phyloP scores from a whole-genome alignment of 768 basidiomycete species.

The Saitozyma sp. region DNA sequence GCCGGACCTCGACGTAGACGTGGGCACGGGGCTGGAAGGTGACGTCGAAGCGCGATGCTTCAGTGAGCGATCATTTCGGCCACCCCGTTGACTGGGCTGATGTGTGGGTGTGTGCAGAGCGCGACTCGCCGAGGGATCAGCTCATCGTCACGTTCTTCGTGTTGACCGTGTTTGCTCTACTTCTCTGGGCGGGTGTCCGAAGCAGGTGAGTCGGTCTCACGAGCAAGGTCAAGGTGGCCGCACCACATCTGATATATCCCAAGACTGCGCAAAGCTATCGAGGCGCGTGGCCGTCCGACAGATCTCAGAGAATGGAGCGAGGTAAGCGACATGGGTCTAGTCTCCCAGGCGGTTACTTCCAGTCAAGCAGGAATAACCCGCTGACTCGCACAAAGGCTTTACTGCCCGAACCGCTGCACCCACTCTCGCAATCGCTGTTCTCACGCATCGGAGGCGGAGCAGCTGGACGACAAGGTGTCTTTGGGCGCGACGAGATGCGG shows the following conservation, averaged over 20 bases:
- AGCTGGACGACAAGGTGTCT: not conserved
- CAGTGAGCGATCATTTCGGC: constrained; percentile 61
- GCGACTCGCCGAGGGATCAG: constrained; percentile 93
- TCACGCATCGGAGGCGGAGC: constrained; percentile 5
- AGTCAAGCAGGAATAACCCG: not conserved
- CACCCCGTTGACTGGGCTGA: not conserved
- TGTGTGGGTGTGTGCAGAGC: constrained; percentile 59
- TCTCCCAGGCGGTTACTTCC: not conserved
- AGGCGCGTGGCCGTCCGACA: constrained; percentile 45
- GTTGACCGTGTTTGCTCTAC: constrained; percentile 78
- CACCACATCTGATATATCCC: not conserved
- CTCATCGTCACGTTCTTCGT: constrained; percentile 88
- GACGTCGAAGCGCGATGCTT: constrained; percentile 95
- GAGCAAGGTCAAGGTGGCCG: not conserved
- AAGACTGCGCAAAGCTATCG: constrained; percentile 47
- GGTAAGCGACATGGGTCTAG: constrained; percentile 13
- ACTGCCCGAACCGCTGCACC: constrained; percentile 27
- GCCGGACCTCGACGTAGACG: constrained; percentile 87
- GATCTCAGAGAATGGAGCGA: constrained; percentile 49
- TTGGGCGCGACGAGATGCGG: not conserved
- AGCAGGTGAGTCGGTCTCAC: constrained; percentile 19
- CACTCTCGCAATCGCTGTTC: constrained; percentile 16
- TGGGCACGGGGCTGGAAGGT: constrained; percentile 89
- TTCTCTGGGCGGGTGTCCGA: constrained; percentile 74
- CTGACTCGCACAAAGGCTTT: constrained; percentile 14